Percentiles rank a stretch among this genome's conserved stretches.
Evolutionary conservation across 2,329 filamentous ascomycete species (phyloP).

Genomic region (Fusarium floridanum): DNA sequence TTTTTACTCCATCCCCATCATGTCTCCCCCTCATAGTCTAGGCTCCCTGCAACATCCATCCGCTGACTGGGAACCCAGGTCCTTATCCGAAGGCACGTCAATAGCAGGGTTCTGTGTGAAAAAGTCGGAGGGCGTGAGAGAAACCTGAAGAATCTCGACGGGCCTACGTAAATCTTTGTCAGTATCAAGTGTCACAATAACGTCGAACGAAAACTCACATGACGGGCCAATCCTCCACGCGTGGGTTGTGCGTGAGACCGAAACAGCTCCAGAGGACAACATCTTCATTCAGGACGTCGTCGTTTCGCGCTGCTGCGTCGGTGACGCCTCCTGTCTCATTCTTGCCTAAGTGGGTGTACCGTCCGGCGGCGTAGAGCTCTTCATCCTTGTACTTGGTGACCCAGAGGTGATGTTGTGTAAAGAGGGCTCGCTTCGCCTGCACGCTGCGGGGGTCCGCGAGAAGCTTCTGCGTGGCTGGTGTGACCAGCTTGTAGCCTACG

Average conservation of each 20-base stretch:
- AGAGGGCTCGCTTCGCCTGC: slow-evolving; percentile 57
- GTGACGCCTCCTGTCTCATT: slow-evolving; percentile 51
- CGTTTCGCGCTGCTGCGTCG: slow-evolving; percentile 56
- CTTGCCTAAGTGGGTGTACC: slow-evolving; percentile 59
- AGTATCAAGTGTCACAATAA: neutral
- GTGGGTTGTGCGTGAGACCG: slow-evolving; percentile 74
- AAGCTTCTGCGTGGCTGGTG: slow-evolving; percentile 54
- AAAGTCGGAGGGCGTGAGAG: slow-evolving; percentile 62
- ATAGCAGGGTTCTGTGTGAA: slow-evolving; percentile 62
- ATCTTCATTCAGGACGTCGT: slow-evolving; percentile 63
- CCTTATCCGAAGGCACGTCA: slow-evolving; percentile 54
- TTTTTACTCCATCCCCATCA: too few species aligned
- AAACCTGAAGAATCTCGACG: slow-evolving; percentile 63
- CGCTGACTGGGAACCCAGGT: neutral
- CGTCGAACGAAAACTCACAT: slow-evolving; percentile 60
- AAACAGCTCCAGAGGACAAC: slow-evolving; percentile 70
- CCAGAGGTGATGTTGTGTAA: slow-evolving; percentile 60
- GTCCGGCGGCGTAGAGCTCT: slow-evolving; percentile 60
- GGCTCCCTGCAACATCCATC: slow-evolving; percentile 1
- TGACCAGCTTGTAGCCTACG: slow-evolving; percentile 62
- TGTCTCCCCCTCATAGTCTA: neutral
- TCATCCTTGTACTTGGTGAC: slow-evolving; percentile 61
- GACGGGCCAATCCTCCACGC: slow-evolving; percentile 76
- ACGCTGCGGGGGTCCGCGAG: slow-evolving; percentile 57
- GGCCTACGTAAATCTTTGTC: slow-evolving; percentile 16